Conservation (phyloP, 306 rosid species). For the Fagus sylvatica region DNA sequence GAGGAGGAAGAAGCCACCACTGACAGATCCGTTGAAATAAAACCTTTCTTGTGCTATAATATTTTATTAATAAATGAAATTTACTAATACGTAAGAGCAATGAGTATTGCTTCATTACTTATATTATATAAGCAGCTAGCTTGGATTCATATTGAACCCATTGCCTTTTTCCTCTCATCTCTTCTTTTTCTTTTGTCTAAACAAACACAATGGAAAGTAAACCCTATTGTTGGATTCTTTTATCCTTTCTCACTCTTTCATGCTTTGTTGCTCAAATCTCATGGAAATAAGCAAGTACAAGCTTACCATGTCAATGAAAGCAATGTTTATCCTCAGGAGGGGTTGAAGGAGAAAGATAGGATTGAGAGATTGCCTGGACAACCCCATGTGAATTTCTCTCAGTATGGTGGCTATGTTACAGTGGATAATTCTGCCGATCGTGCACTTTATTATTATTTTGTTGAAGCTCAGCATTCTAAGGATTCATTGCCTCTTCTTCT, state of each 20-base stretch:
- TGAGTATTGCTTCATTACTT: no score
- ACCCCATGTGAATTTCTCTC: slow-evolving; percentile 63
- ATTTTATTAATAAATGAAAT: no score
- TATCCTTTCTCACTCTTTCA: slow-evolving; percentile 20
- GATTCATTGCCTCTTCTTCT: slow-evolving; percentile 77
- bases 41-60: no score
- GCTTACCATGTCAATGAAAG: not conserved
- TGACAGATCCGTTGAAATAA: no score
- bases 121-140: not conserved
- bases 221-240: slow-evolving; percentile 13
- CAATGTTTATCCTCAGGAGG: slow-evolving; percentile 45
- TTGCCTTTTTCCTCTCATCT: no score
- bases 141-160: no score
- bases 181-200: not conserved
- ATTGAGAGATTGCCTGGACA: slow-evolving; percentile 76
- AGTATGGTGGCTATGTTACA: slow-evolving; percentile 87
- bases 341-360: slow-evolving; percentile 63
- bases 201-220: slow-evolving; percentile 9
- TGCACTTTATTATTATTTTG: slow-evolving; percentile 76
- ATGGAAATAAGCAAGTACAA: slow-evolving; percentile 45
- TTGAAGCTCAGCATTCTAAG: slow-evolving; percentile 54
- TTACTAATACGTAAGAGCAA: no score
- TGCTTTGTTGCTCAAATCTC: slow-evolving; percentile 36
- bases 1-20: no score
- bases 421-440: slow-evolving; percentile 62